Percentiles rank a stretch among this genome's conserved stretches.
phyloP scores from a whole-genome alignment of 2,329 filamentous ascomycete species.

The Arthrocladium fulminans region DNA sequence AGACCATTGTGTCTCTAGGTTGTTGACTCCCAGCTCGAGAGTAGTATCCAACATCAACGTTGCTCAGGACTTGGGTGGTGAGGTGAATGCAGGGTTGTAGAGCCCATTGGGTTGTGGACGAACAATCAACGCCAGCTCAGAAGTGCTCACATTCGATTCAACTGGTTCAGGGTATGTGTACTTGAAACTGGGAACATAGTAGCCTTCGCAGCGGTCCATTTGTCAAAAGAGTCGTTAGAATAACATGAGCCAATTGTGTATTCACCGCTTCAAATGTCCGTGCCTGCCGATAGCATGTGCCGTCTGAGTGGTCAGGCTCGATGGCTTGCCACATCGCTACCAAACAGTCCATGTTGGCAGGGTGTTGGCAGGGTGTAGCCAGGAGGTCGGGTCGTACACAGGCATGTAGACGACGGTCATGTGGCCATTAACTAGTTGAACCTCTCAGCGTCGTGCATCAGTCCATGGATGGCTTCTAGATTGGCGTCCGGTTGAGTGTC shows the following conservation, averaged over 20 bases:
- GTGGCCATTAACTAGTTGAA: slow-evolving; percentile 37
- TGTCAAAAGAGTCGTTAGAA: slow-evolving; percentile 41
- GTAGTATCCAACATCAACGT: slow-evolving; percentile 17
- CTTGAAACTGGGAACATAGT: slow-evolving; percentile 55
- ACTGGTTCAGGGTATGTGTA: slow-evolving; percentile 66
- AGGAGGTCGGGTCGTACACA: slow-evolving; percentile 72
- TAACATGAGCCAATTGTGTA: slow-evolving; percentile 56
- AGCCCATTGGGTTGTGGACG: slow-evolving; percentile 50
- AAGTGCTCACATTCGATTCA: slow-evolving; percentile 32
- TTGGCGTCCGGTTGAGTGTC: too few species aligned
- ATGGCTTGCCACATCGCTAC: slow-evolving; percentile 70
- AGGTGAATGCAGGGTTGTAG: slow-evolving; percentile 40
- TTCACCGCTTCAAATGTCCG: slow-evolving; percentile 16
- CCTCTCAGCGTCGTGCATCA: slow-evolving; percentile 16
- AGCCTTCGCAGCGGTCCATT: slow-evolving; percentile 59
- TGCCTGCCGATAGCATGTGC: slow-evolving; percentile 42
- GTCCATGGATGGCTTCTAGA: too few species aligned
- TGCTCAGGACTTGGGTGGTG: slow-evolving; percentile 27
- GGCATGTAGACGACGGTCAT: slow-evolving; percentile 64
- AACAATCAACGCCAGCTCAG: slow-evolving; percentile 32
- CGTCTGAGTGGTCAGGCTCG: slow-evolving; percentile 56
- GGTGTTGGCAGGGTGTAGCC: slow-evolving; percentile 65
- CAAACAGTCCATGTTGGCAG: slow-evolving; percentile 63
- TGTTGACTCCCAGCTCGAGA: slow-evolving; percentile 23
- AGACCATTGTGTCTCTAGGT: slow-evolving; percentile 48